These are phyloP conservation scores for Exophiala aquamarina DNA, from an alignment of 2,329 filamentous ascomycete genomes.

Conservation along the genomic window DNA sequence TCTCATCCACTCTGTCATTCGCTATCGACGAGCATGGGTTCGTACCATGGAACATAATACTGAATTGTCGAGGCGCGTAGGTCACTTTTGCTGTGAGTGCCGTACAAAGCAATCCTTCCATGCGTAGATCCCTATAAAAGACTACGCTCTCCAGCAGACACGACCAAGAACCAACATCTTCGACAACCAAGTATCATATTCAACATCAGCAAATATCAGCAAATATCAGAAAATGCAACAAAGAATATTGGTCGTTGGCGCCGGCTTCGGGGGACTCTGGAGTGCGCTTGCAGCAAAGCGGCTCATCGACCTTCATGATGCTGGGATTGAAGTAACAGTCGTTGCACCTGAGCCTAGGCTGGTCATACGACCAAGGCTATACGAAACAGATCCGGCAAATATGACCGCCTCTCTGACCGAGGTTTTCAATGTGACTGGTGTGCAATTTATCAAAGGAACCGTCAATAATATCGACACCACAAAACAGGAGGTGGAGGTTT, in stretches of 20 bases:
- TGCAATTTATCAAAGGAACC: constrained; percentile 26
- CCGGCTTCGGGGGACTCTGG: constrained; percentile 41
- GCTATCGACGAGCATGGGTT: no score
- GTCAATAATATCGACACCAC: constrained; percentile 5
- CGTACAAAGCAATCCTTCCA: no score
- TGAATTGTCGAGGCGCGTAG: no score
- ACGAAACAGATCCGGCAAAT: constrained; percentile 32
- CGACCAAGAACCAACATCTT: no score
- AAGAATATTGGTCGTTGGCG: constrained; percentile 32
- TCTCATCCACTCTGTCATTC: no score
- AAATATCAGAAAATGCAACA: constrained; percentile 7
- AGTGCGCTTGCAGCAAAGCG: constrained; percentile 39
- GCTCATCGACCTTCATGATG: constrained; percentile 29
- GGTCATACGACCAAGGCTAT: constrained; percentile 38
- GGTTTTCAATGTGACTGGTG: constrained; percentile 31
- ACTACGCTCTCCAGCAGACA: no score
- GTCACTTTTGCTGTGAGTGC: no score
- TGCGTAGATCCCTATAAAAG: no score
- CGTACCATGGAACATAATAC: no score
- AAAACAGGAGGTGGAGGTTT: constrained; percentile 21
- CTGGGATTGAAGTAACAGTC: constrained; percentile 32
- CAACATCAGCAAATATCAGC: no score
- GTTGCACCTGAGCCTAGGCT: constrained; percentile 35
- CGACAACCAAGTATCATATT: no score
- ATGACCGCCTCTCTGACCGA: constrained; percentile 27